Percentiles rank a stretch among this genome's conserved stretches.
Conservation (phyloP, 495 filamentous ascomycete genomes). For the Xylaria curta region DNA sequence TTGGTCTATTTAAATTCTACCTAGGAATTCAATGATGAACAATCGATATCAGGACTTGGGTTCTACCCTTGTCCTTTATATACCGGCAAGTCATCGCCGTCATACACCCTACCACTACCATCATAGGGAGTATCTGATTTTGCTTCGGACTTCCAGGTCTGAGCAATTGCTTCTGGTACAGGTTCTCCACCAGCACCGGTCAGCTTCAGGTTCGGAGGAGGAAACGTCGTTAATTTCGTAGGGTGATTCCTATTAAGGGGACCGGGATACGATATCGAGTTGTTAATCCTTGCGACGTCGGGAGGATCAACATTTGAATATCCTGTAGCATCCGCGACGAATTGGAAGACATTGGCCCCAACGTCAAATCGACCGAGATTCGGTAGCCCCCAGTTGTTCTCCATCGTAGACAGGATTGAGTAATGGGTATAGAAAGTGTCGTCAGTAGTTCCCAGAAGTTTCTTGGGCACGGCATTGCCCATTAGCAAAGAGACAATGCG, state of each 20-base stretch:
- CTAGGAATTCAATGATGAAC: neutral
- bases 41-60: neutral
- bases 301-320: conserved; percentile 64
- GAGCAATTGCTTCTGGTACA: conserved; percentile 40
- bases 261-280: conserved; percentile 68
- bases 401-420: conserved; percentile 67
- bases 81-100: conserved; percentile 42
- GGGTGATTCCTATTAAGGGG: conserved; percentile 51
- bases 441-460: conserved; percentile 64
- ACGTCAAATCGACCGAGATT: conserved; percentile 74
- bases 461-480: conserved; percentile 64
- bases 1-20: neutral
- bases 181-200: conserved; percentile 51
- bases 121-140: conserved; percentile 53
- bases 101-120: conserved; percentile 52
- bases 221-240: conserved; percentile 39
- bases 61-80: conserved; percentile 32
- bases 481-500: conserved; percentile 67
- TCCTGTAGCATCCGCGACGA: conserved; percentile 64
- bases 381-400: conserved; percentile 72
- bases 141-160: conserved; percentile 36
- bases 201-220: conserved; percentile 52
- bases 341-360: conserved; percentile 69
- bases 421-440: conserved; percentile 76
- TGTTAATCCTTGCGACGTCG: conserved; percentile 64